Base-by-base conservation (phyloP, 2,329 filamentous ascomycete species). In the Botryotinia globosa region DNA sequence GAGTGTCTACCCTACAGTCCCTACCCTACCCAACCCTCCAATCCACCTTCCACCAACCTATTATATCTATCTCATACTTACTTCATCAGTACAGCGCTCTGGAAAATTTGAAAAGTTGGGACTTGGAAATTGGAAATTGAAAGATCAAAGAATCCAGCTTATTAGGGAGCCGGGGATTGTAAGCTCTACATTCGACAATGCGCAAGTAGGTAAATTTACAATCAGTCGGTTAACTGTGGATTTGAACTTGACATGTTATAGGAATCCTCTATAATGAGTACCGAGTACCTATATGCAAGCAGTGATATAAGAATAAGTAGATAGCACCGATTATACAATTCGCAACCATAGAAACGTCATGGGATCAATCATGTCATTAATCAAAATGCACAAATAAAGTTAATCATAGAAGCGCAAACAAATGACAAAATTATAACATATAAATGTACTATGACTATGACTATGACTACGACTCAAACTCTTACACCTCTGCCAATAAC, bases 221-320 rank as follows among this genome's bases (percentile, higher is more conserved):
- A 22, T 9, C 3, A n/a, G 14, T 42, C 4, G 5, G 4, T 29
- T 14, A 32, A 29, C 3, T 18, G 4, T 10, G n/a, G 14, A 29
- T 29, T 2, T 7, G 6, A 29, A 54, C 0, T 29, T 3, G n/a
- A 18, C 0, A 29, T 3, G 18, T 8, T 32, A 56, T 14, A 18
- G 6, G 14, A 56, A 18, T 16, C 1, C n/a, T 56, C n/a, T 56
- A 18, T 29, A 16, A 2, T 3, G 51, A 29, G n/a, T 29, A 48
- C 45, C 2, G 51, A 29, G n/a, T 56, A 25, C 20, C 45, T 48
- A 32, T 29, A 18, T 29, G 18, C 51, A 32, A 29, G 14, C n/a
- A 18, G n/a, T 9, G 16, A 29, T 32, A 12, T 12, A 39, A 14
- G 1, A 7, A 29, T 18, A 18, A 29, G 20, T 29, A 18, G 1